Percentiles rank a stretch among this genome's conserved stretches.
These are phyloP conservation scores for Teratosphaeria epicoccoides DNA, from an alignment of 2,329 filamentous ascomycete species.

Conservation along the genomic window DNA sequence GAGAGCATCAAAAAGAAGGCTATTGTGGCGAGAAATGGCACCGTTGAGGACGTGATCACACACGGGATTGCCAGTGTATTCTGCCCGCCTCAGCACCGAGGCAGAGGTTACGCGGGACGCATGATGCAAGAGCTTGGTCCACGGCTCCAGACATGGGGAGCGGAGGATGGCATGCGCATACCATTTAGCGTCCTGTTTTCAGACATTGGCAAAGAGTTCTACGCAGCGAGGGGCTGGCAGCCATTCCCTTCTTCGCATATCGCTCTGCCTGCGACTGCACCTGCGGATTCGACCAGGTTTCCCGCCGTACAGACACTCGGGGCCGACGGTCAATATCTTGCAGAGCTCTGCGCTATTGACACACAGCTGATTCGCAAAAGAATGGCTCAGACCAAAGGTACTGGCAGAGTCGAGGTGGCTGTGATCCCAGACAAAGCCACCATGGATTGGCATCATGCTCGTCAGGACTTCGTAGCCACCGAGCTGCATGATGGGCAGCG, in stretches of 20 bases:
- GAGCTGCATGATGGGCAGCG: constrained; percentile 45
- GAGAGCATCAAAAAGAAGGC: constrained; percentile 45
- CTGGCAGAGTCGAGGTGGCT: constrained; percentile 45
- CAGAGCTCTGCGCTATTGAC: constrained; percentile 52
- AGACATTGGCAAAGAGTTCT: constrained; percentile 76
- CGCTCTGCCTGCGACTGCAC: constrained; percentile 41
- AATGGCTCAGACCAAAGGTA: constrained; percentile 26
- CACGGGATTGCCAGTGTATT: constrained; percentile 75
- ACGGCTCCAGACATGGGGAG: constrained; percentile 43
- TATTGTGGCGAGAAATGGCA: constrained; percentile 34
- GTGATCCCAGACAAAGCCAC: constrained; percentile 57
- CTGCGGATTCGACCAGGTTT: constrained; percentile 9
- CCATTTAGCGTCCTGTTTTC: constrained; percentile 75
- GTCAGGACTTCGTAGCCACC: constrained; percentile 67
- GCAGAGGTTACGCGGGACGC: constrained; percentile 63
- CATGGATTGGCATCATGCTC: constrained; percentile 65
- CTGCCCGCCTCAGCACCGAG: constrained; percentile 54
- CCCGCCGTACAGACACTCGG: neutral
- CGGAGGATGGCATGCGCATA: constrained; percentile 29
- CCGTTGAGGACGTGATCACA: constrained; percentile 46
- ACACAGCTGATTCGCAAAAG: constrained; percentile 49
- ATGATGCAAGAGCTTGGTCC: constrained; percentile 61
- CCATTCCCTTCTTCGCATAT: constrained; percentile 65
- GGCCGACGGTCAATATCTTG: constrained; percentile 40
- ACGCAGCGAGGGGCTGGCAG: constrained; percentile 66